Conservation (phyloP, 2,329 filamentous ascomycete genomes). For the Lizonia empirigonia region DNA sequence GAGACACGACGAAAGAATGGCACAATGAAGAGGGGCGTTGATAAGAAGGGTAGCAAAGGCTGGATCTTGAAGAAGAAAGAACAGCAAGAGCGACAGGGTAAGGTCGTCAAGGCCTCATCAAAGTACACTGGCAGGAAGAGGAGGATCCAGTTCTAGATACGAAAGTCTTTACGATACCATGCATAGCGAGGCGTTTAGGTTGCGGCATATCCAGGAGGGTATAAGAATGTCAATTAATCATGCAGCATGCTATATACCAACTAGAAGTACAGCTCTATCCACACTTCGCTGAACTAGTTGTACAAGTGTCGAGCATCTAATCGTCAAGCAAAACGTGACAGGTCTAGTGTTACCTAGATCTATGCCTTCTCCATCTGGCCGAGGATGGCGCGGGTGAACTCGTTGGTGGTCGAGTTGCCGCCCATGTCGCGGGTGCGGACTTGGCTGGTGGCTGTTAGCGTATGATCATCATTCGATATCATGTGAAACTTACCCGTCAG, state of each 20-base stretch:
- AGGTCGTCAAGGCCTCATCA: constrained; percentile 86
- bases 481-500: constrained; percentile 74
- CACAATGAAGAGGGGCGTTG: constrained; percentile 60
- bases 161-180: constrained; percentile 31
- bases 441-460: constrained; percentile 64
- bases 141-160: constrained; percentile 71
- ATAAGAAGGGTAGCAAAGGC: constrained; percentile 80
- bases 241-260: constrained; percentile 49
- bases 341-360: constrained; percentile 24
- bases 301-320: constrained; percentile 38
- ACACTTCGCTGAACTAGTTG: constrained; percentile 40
- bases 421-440: constrained; percentile 95
- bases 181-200: constrained; percentile 46
- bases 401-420: constrained; percentile 83
- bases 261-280: constrained; percentile 51
- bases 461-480: background rate
- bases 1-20: constrained; percentile 60
- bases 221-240: constrained; percentile 44
- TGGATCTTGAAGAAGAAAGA: constrained; percentile 89
- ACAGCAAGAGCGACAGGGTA: constrained; percentile 93
- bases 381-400: constrained; percentile 93
- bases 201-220: constrained; percentile 26
- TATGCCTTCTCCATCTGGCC: constrained; percentile 81
- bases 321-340: constrained; percentile 30
- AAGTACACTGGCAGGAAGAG: constrained; percentile 95